phyloP scores from a whole-genome alignment of 768 basidiomycete species.

The Dentipellis sp. region DNA sequence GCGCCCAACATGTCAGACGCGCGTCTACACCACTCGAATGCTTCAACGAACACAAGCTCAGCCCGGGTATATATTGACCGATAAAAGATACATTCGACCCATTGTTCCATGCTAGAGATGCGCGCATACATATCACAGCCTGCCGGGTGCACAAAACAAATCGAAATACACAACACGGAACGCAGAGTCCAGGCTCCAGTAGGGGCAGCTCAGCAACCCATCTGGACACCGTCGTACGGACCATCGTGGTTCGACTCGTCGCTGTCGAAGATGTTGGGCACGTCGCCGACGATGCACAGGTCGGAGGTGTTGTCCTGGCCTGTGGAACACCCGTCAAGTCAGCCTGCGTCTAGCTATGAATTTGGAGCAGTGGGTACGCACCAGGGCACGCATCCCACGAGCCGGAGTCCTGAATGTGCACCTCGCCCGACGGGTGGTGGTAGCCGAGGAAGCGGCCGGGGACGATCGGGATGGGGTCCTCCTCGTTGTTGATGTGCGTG shows the following conservation, averaged over 20 bases:
- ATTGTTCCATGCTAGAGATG: too few species aligned
- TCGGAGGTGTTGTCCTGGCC: slow-evolving; percentile 52
- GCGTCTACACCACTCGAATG: too few species aligned
- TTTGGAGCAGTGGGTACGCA: background rate
- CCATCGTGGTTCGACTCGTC: slow-evolving; percentile 11
- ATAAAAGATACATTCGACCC: too few species aligned
- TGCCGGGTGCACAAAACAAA: too few species aligned
- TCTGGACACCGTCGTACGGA: slow-evolving; percentile 11
- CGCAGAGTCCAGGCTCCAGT: too few species aligned
- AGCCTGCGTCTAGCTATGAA: background rate
- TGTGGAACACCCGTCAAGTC: slow-evolving; percentile 11
- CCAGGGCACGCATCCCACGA: slow-evolving; percentile 35
- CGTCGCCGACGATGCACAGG: slow-evolving; percentile 45
- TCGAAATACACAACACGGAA: too few species aligned
- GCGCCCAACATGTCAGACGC: too few species aligned
- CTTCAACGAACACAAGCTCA: too few species aligned
- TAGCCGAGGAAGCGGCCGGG: slow-evolving; percentile 44
- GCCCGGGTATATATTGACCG: too few species aligned
- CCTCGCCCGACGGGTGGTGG: slow-evolving; percentile 41
- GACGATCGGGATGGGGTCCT: slow-evolving; percentile 42
- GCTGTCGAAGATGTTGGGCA: slow-evolving; percentile 38
- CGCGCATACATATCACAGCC: too few species aligned
- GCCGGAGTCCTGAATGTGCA: slow-evolving; percentile 36
- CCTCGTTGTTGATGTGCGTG: slow-evolving; percentile 27
- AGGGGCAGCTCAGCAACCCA: slow-evolving; percentile 8